These are phyloP conservation scores for Chamaenerion angustifolium DNA, from an alignment of 345 rosid genomes.

Conservation along the genomic window DNA sequence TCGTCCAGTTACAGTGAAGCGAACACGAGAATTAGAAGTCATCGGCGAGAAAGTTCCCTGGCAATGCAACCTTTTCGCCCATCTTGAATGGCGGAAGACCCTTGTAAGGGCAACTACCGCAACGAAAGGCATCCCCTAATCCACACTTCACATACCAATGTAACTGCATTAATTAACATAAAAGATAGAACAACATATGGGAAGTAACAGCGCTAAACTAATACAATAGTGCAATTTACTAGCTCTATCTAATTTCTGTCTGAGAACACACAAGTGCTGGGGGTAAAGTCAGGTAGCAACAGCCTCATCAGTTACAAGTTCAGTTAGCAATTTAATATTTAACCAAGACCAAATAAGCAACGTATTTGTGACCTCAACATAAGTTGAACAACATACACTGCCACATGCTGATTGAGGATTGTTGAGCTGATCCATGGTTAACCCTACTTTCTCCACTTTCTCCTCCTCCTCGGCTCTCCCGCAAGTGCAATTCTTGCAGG, in stretches of 20 bases:
- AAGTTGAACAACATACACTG: slow-evolving; percentile 30
- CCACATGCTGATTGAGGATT: slow-evolving; percentile 97
- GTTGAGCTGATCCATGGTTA: slow-evolving; percentile 57
- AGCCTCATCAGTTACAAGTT: too few relatives aligned
- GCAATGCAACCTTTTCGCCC: slow-evolving; percentile 84
- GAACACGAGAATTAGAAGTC: slow-evolving; percentile 34
- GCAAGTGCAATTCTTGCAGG: slow-evolving; percentile 90
- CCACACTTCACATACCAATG: slow-evolving; percentile 47
- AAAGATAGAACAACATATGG: too few relatives aligned
- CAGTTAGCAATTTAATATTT: too few relatives aligned
- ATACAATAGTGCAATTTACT: too few relatives aligned
- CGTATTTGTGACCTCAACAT: not conserved
- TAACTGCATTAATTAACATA: not conserved
- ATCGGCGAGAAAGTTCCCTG: slow-evolving; percentile 64
- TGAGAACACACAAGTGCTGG: too few relatives aligned
- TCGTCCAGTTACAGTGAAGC: too few relatives aligned
- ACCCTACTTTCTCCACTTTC: slow-evolving; percentile 56
- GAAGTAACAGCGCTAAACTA: too few relatives aligned
- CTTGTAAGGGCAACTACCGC: slow-evolving; percentile 86
- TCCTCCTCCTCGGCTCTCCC: slow-evolving; percentile 97
- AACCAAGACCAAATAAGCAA: too few relatives aligned
- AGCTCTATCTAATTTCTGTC: too few relatives aligned
- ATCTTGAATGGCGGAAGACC: slow-evolving; percentile 83
- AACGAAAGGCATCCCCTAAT: slow-evolving; percentile 93
- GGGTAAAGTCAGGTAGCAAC: too few relatives aligned